Percentiles rank a stretch among this genome's conserved stretches.
Evolutionary conservation across 345 rosid species (phyloP).

Genomic region (Brassica carinata): DNA sequence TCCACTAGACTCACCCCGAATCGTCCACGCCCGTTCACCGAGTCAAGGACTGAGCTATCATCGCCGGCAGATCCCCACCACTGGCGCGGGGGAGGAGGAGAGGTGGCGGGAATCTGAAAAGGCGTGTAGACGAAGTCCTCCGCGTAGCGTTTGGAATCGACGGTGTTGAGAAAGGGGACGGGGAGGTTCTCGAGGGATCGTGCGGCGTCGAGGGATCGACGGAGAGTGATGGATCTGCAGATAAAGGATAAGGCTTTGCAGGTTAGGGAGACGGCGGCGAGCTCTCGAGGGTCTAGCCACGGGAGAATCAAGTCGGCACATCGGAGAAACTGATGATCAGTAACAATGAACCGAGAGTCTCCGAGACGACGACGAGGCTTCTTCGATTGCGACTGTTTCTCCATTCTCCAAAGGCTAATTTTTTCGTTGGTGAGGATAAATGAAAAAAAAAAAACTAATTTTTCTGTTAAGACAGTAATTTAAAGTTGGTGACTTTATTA

Average conservation of each 20-base stretch:
- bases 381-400: conserved; percentile 18
- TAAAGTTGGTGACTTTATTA: not conserved
- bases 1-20: conserved; percentile 33
- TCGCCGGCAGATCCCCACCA: conserved; percentile 46
- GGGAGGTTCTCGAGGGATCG: conserved; percentile 58
- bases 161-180: conserved; percentile 54
- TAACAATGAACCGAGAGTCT: not conserved
- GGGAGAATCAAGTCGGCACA: conserved; percentile 61
- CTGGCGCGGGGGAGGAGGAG: conserved; percentile 48
- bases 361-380: conserved; percentile 22
- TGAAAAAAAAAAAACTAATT: not conserved
- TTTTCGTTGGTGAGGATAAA: not conserved
- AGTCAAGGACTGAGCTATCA: too few species aligned
- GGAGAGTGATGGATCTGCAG: conserved; percentile 48
- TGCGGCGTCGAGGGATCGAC: conserved; percentile 68
- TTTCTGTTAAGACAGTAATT: not conserved
- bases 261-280: conserved; percentile 55
- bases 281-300: conserved; percentile 65
- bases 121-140: conserved; percentile 67
- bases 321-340: conserved; percentile 27
- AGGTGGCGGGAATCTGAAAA: conserved; percentile 53
- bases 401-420: not conserved
- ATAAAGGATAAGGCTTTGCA: conserved; percentile 53
- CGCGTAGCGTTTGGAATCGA: conserved; percentile 52
- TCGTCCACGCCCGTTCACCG: not conserved